phyloP scores from a whole-genome alignment of 495 filamentous ascomycete genomes.

The Hypoxylon subgilvum region DNA sequence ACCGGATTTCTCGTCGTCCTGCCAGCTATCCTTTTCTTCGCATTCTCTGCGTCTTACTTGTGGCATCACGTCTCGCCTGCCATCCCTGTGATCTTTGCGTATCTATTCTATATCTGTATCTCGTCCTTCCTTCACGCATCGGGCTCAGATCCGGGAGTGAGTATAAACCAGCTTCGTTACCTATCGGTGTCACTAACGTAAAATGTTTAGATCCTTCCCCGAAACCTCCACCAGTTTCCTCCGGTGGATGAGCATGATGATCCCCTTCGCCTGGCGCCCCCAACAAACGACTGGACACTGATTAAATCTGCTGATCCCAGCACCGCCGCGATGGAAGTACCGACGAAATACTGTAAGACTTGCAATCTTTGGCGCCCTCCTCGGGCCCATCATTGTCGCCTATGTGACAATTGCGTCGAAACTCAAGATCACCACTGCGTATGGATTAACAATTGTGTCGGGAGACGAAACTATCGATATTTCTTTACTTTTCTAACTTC shows the following conservation, averaged over 20 bases:
- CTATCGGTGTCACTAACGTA: conserved; percentile 24
- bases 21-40: conserved; percentile 81
- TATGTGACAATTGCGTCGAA: conserved; percentile 96
- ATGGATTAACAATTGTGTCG: conserved; percentile 98
- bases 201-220: conserved; percentile 73
- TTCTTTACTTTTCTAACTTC: conserved; percentile 89
- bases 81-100: conserved; percentile 88
- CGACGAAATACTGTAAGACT: conserved; percentile 95
- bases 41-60: conserved; percentile 85
- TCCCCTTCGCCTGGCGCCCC: conserved; percentile 77
- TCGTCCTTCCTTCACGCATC: conserved; percentile 95
- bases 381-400: conserved; percentile 91
- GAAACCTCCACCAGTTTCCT: conserved; percentile 71
- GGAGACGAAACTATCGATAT: conserved; percentile 95
- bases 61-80: conserved; percentile 92
- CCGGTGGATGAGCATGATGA: conserved; percentile 69
- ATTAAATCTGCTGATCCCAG: conserved; percentile 76
- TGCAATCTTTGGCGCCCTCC: conserved; percentile 97
- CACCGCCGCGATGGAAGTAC: conserved; percentile 90
- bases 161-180: conserved; percentile 40
- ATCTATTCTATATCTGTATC: conserved; percentile 85
- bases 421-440: conserved; percentile 98
- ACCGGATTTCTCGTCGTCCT: conserved; percentile 80
- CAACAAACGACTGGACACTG: conserved; percentile 88
- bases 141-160: conserved; percentile 87